phyloP scores from a whole-genome alignment of 768 basidiomycete species.

The Mycena rosella region DNA sequence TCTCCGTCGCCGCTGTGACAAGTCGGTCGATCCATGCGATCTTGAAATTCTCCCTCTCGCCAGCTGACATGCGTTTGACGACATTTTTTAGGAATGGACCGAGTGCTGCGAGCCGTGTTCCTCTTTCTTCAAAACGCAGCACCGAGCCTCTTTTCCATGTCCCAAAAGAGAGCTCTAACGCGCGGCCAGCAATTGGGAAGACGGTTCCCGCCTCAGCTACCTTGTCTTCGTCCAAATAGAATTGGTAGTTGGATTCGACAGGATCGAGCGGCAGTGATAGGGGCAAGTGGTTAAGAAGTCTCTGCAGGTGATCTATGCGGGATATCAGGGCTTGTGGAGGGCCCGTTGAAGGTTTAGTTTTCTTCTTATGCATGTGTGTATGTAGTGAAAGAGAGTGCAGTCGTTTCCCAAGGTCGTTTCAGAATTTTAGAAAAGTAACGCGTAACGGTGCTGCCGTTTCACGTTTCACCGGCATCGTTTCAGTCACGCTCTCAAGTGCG shows the following conservation, averaged over 20 bases:
- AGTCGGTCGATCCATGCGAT: not conserved
- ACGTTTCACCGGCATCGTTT: no score
- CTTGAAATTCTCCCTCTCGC: not conserved
- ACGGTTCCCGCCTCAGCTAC: not conserved
- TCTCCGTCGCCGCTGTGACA: not conserved
- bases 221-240: conserved; percentile 1
- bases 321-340: no score
- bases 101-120: not conserved
- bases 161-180: not conserved
- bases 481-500: no score
- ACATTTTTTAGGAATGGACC: not conserved
- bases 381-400: no score
- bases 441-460: no score
- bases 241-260: not conserved
- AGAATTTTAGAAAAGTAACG: no score
- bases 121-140: not conserved
- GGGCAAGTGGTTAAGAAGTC: no score
- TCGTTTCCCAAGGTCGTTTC: no score
- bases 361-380: no score
- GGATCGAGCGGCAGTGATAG: not conserved
- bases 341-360: no score
- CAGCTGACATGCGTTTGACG: not conserved
- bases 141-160: not conserved
- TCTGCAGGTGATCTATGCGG: no score
- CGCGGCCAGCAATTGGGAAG: not conserved